Evolutionary conservation across 148 eudicot genomes (phyloP), one percentile per base, ranked within the genome.

Genomic region (Diospyros lotus): DNA sequence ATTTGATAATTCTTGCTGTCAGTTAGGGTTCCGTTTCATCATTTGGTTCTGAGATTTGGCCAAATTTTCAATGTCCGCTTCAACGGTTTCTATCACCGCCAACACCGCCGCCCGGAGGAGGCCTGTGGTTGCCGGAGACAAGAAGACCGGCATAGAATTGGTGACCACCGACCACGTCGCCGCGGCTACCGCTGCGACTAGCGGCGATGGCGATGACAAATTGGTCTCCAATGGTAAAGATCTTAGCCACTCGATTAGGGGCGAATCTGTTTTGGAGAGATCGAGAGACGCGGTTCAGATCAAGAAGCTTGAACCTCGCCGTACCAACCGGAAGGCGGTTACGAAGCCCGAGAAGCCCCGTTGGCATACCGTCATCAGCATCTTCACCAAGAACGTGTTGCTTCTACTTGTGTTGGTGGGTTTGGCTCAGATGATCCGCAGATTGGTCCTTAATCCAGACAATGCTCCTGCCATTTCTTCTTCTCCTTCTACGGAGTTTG

Each of bases 1-100:
- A 28, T 28, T 28, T 28, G 28, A 28, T 28, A 28, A 28, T 28
- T 28, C 28, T 28, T 28, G 28, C 28, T 28, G 28, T 28, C 28
- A 28, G 28, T 28, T 28, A 28, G 28, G 28, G 28, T 28, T 28
- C 28, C 28, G 28, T 28, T 28, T 28, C 28, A 28, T 28, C 28
- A 0, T 28, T 28, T 28, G 28, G 28, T 28, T 28, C 28, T 28
- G 28, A 28, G 28, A 28, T 28, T 28, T 28, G 28, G 28, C 28
- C 28, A 28, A 28, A 28, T 28, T 28, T 66, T 64, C 68, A 48
- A 94, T 94, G 98, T 90, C 98, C 7, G 88, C 93, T 5, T 94
- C 98, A 9, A 94, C 93, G 5, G 83, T 90, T 62, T 91, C 98
- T 7, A 87, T 82, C 63, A 84, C 91, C 56, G 91, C 93, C 17